Conservation (phyloP, 2,329 filamentous ascomycete genomes). For the Colletotrichum limetticola region DNA sequence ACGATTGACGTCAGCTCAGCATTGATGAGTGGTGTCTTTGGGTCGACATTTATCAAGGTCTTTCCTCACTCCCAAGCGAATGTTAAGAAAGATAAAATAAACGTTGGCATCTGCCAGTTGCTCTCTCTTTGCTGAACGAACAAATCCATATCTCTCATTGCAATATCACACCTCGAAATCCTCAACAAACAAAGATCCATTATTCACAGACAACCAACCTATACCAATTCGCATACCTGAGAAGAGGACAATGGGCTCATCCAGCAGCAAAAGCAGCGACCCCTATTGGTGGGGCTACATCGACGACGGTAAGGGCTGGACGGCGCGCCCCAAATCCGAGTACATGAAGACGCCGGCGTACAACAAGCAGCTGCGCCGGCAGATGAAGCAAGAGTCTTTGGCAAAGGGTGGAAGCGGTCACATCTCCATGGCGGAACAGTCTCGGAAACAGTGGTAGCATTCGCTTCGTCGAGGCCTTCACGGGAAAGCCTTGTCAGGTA, state of each 20-base stretch:
- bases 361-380: background rate
- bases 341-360: background rate
- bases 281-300: background rate
- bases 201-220: background rate
- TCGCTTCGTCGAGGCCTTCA: too few species aligned
- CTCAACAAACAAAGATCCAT: background rate
- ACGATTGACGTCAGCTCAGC: background rate
- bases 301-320: background rate
- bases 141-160: background rate
- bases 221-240: background rate
- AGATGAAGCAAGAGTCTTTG: background rate
- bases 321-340: background rate
- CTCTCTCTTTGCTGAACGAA: background rate
- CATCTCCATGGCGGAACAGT: background rate
- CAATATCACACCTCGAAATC: background rate
- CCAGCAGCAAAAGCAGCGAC: background rate
- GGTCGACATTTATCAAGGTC: too few species aligned
- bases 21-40: too few species aligned
- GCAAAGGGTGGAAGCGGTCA: background rate
- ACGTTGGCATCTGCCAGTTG: too few species aligned
- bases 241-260: background rate
- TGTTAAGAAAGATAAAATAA: background rate
- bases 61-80: too few species aligned
- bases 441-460: background rate
- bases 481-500: too few species aligned